phyloP scores from a whole-genome alignment of 768 basidiomycete species.

The Kwoniella sp. region DNA sequence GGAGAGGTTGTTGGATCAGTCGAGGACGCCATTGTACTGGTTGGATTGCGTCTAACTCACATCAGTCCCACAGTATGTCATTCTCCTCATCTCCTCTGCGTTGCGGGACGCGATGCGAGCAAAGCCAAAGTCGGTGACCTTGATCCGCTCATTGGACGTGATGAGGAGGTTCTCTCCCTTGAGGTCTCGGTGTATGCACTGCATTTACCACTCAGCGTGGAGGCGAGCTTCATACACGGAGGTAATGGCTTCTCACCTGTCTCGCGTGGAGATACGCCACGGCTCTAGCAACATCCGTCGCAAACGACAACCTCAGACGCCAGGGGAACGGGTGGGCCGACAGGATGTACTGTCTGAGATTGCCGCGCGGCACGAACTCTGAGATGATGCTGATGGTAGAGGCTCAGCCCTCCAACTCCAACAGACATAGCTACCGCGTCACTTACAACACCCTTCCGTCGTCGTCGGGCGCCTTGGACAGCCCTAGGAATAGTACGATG shows the following conservation, averaged over 20 bases:
- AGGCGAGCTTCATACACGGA: neutral
- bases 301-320: conserved; percentile 89
- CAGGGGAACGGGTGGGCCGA: conserved; percentile 75
- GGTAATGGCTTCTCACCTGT: conserved; percentile 51
- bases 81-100: conserved; percentile 65
- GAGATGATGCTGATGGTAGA: conserved; percentile 74
- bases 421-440: conserved; percentile 21
- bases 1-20: neutral
- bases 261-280: conserved; percentile 96
- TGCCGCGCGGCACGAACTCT: conserved; percentile 71
- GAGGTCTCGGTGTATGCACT: conserved; percentile 64
- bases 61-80: conserved; percentile 53
- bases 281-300: conserved; percentile 87
- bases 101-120: conserved; percentile 89
- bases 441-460: conserved; percentile 45
- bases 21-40: neutral
- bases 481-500: conserved; percentile 84
- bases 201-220: neutral
- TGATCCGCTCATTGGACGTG: conserved; percentile 86
- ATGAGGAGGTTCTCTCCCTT: conserved; percentile 98
- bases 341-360: conserved; percentile 84
- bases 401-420: neutral
- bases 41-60: conserved; percentile 19
- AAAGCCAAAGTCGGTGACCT: conserved; percentile 98
- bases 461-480: conserved; percentile 37